Base-by-base conservation (phyloP, 148 eudicot genomes). In the Polygonum aviculare region DNA sequence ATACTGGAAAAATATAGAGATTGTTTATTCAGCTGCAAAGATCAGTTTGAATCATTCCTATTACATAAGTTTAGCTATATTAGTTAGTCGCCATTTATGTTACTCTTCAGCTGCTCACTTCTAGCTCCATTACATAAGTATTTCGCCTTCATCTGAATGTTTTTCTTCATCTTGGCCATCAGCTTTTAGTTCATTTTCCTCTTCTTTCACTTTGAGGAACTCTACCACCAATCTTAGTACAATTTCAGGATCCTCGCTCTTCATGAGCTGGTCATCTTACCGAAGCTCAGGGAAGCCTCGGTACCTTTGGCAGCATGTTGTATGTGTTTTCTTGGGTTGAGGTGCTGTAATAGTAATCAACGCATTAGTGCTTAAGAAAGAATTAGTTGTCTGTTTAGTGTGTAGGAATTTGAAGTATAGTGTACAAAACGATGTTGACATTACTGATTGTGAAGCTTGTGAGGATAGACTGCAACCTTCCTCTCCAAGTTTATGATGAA, bases 241-340 rank as follows among this genome's bases (percentile, higher is more conserved):
- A 12, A 35, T 22, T 21, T 87, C 90, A 21, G 76, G 48, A 19
- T 82, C 82, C 5, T 85, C 88, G 9, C 39, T 55, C 77, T 78
- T 83, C 82, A 88, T 51, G 75, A 86, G 65, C 21, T 86, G 80
- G 72, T 85, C 89, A 4, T 60, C 85, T 26, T 26, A 26, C 31
- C 31, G 31, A 26, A 26, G 41, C 72, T 0, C 16, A 33, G 72
- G 72, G 63, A 81, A 47, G 16, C 81, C 74, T 7, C 62, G 21
- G 7, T 31, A 15, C 16, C 57, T 12, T 50, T 18, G 14, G 3
- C 54, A 50, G 3, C 54, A 50, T 50, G 54, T 8, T 9, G 9
- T 4, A 9, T 48, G 0, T 48, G 14, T 15, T 12, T 15, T 50
- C 16, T 50, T 44, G 47, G 11, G 7, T 26, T 26, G 31, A 26